These are phyloP conservation scores for Talaromyces wortmannii DNA, from an alignment of 495 filamentous ascomycete genomes.

Conservation along the genomic window DNA sequence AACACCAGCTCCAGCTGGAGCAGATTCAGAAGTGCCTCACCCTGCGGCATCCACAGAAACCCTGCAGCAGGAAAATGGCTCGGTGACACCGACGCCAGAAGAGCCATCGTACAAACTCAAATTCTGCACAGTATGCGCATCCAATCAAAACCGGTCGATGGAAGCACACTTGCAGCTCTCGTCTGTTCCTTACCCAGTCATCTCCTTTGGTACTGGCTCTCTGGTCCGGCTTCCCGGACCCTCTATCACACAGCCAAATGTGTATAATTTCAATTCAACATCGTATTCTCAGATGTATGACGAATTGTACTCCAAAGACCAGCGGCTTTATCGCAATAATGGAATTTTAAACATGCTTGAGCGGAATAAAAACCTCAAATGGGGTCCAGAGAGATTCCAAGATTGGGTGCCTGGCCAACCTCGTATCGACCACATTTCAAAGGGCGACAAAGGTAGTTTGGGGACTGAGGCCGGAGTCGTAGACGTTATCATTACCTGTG, in stretches of 20 bases:
- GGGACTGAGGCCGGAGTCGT: conserved; percentile 88
- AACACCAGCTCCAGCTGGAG: conserved; percentile 39
- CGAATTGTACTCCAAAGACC: conserved; percentile 79
- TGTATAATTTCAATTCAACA: conserved; percentile 93
- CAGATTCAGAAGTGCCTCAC: background rate
- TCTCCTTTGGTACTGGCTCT: conserved; percentile 96
- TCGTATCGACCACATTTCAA: conserved; percentile 50
- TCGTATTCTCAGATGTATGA: conserved; percentile 88
- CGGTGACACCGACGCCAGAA: conserved; percentile 25
- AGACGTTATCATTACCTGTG: conserved; percentile 94
- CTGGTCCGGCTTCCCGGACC: conserved; percentile 92
- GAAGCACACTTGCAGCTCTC: conserved; percentile 92
- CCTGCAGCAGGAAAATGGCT: conserved; percentile 14
- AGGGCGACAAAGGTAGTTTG: conserved; percentile 60
- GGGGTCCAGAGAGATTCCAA: conserved; percentile 95
- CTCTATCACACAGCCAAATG: conserved; percentile 85
- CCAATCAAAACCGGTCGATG: conserved; percentile 97
- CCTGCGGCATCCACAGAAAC: conserved; percentile 11
- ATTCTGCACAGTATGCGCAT: conserved; percentile 98
- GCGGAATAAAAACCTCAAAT: conserved; percentile 86
- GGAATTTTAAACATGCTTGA: conserved; percentile 93
- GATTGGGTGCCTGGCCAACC: conserved; percentile 91
- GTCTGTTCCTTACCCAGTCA: conserved; percentile 74
- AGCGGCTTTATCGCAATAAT: conserved; percentile 82
- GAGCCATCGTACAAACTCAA: conserved; percentile 71